Evolutionary conservation across 768 basidiomycete species (phyloP).

Genomic region (Tephrocybe rancida): DNA sequence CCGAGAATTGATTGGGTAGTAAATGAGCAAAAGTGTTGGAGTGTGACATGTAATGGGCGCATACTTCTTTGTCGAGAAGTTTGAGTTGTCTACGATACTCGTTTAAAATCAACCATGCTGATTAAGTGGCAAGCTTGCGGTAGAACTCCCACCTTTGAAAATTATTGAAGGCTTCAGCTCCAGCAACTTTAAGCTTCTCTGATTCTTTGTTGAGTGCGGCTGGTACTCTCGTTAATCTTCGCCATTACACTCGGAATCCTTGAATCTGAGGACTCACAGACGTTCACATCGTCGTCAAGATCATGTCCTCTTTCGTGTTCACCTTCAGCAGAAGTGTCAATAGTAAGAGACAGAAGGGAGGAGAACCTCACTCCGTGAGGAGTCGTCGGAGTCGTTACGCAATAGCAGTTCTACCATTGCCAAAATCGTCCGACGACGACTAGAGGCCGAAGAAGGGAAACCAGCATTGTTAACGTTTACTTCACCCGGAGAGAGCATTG

Average conservation of each 20-base stretch:
- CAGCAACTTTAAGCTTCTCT: conserved; percentile 69
- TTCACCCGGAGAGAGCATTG: no score
- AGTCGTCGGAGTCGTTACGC: no score
- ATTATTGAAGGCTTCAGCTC: conserved; percentile 64
- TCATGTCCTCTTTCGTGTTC: no score
- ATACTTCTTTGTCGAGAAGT: conserved; percentile 66
- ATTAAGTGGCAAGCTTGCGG: background rate
- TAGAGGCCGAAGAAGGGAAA: no score
- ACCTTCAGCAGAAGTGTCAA: no score
- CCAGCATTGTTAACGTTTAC: no score
- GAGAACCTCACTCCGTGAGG: no score
- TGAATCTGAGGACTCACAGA: conserved; percentile 55
- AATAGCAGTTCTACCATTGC: no score
- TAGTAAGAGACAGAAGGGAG: no score
- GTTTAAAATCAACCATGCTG: background rate
- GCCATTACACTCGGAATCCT: background rate
- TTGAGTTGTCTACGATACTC: conserved; percentile 49
- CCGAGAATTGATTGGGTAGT: conserved; percentile 3
- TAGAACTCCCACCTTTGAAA: conserved; percentile 54
- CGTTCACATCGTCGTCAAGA: conserved; percentile 67
- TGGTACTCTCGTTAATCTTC: conserved; percentile 23
- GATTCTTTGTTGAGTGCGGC: conserved; percentile 68
- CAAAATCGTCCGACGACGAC: no score
- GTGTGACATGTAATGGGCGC: no score
- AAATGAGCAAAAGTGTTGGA: background rate